phyloP scores from a whole-genome alignment of 371 early-diverging fungal genomes.

The Mucor indicus region DNA sequence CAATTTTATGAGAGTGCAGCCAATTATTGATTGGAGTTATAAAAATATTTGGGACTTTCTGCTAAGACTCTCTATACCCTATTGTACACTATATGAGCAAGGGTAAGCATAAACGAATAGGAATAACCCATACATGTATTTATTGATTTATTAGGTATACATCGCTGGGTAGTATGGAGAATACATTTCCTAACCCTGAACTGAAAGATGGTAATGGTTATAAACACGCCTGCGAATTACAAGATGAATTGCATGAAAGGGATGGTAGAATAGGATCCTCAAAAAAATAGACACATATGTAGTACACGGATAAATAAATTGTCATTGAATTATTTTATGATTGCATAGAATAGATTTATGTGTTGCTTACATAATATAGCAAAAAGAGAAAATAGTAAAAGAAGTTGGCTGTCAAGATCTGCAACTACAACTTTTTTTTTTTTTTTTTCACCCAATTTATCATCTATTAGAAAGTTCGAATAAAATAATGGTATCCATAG shows the following conservation, averaged over 20 bases:
- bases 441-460: too few species aligned
- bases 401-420: too few species aligned
- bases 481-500: too few species aligned
- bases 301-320: too few species aligned
- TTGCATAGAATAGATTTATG: too few species aligned
- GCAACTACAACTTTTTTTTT: too few species aligned
- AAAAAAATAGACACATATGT: slow-evolving; percentile 22
- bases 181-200: slow-evolving; percentile 86
- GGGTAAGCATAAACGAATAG: too few species aligned
- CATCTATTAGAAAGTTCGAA: too few species aligned
- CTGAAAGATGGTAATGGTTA: slow-evolving; percentile 42
- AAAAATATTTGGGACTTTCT: slow-evolving; percentile 86
- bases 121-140: not conserved
- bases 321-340: too few species aligned
- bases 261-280: slow-evolving; percentile 62
- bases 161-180: slow-evolving; percentile 85
- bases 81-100: slow-evolving; percentile 88
- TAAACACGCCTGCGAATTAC: slow-evolving; percentile 70
- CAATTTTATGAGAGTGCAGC: slow-evolving; percentile 86
- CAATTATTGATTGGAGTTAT: slow-evolving; percentile 91
- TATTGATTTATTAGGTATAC: slow-evolving; percentile 90
- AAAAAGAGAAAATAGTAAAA: too few species aligned
- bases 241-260: slow-evolving; percentile 71
- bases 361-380: too few species aligned
- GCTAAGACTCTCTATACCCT: slow-evolving; percentile 63